Evolutionary conservation across 345 rosid species (phyloP), one percentile per base, ranked within the genome.

Genomic region (Chamaenerion angustifolium): DNA sequence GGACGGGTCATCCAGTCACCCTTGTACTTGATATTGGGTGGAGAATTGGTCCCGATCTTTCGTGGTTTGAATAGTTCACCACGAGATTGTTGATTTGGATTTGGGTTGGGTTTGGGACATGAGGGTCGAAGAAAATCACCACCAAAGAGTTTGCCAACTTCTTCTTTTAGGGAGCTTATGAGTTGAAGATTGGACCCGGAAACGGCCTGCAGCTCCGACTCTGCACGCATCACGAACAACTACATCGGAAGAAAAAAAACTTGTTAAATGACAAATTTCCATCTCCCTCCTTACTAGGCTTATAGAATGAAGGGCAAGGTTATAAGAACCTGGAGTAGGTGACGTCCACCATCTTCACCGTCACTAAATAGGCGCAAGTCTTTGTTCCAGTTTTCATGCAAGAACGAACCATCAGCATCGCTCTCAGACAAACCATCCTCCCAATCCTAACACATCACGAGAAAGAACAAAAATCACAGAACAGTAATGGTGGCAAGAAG

Each of bases 1-100:
- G 98, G 98, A 11, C 92, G 90, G 52, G 67, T 81, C 92, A 90
- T 83, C 88, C 86, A 73, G 56, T 90, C 95, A 18, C 94, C 94
- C 65, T 79, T 79, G 74, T 79, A 86, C 56, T 70, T 73, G 56
- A 75, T 44, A 21, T 64, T 56, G 12, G 59, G 58, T 53, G 57
- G 56, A 23, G 74, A 58, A 64, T 61, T 57, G 56, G 64, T 69
- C 11, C 88, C 82, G 14, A 64, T 60, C 71, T 74, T 79, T 57
- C 83, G 72, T 14, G 98, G 98, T 68, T 72, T 83, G 72, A 90
- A 90, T 56, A 79, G 58, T 56, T 80, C 95, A 27, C 73, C 83
- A 8, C 81, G 77, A 25, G 46, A 65, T 52, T 55, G 74, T 50
- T 63, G 81, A 46, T 51, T 62, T 51, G 72, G 71, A 17, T 63